Evolutionary conservation across 345 rosid genomes (phyloP), one percentile per base, ranked within the genome.

Genomic region (Camelina sativa): DNA sequence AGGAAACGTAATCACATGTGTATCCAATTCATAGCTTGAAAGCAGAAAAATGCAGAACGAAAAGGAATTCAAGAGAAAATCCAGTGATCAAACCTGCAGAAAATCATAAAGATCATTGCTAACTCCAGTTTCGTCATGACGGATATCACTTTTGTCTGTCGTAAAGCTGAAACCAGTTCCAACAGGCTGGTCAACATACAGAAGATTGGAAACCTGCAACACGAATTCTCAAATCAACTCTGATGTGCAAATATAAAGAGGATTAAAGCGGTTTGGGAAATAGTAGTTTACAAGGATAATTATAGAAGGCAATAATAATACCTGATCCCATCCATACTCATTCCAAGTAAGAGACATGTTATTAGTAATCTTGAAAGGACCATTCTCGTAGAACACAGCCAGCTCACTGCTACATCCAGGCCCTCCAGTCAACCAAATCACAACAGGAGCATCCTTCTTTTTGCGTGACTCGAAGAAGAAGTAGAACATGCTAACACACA

Each of bases 371-470:
- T 62, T 72, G 79, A 91, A 96, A 62, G 99, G 98, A 28, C 99
- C 99, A 48, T 96, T 96, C 82, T 96, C 99, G 78, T 96, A 92
- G 84, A 96, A 96, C 87, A 96, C 57, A 79, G 99, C 99, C 85
- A 96, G 73, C 72, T 96, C 99, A 69, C 98, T 91, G 71, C 99
- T 92, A 71, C 99, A 92, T 40, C 99, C 99, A 20, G 99, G 99
- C 10, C 99, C 98, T 79, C 99, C 99, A 12, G 96, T 92, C 88
- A 96, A 86, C 99, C 98, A 96, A 58, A 96, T 90, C 60, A 96
- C 99, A 63, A 96, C 72, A 51, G 99, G 99, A 46, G 84, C 97
- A 56, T 81, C 77, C 84, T 85, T 83, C 76, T 82, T 91, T 75
- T 82, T 91, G 47, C 99, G 87, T n/a, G 99, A 92, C 79, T 96